Evolutionary conservation across 306 rosid genomes (phyloP).

Genomic region (Lathyrus aphaca): DNA sequence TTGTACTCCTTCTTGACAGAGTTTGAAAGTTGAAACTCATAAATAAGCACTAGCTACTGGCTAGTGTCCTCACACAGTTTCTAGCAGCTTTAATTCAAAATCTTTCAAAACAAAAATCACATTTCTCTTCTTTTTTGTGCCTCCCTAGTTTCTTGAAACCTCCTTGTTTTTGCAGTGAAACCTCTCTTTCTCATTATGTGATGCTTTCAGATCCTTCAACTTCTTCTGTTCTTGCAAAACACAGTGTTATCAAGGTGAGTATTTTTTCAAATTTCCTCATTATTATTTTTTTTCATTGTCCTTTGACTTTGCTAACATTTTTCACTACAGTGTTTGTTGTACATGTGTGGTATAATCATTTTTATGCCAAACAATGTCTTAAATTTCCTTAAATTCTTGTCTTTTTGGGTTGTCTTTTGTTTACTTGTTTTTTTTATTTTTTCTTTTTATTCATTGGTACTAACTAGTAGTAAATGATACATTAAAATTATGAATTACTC

Average conservation of each 20-base stretch:
- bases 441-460: neutral
- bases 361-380: constrained; percentile 35
- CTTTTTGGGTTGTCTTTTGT: constrained; percentile 38
- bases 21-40: constrained; percentile 48
- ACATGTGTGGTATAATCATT: neutral
- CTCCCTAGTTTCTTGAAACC: neutral
- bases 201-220: constrained; percentile 39
- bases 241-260: constrained; percentile 41
- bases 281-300: neutral
- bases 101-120: constrained; percentile 43
- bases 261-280: neutral
- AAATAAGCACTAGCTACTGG: constrained; percentile 41
- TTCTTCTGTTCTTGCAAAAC: constrained; percentile 5
- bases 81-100: constrained; percentile 79
- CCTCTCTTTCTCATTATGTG: constrained; percentile 1
- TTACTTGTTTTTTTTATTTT: neutral
- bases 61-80: constrained; percentile 37
- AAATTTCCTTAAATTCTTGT: constrained; percentile 34
- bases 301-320: neutral
- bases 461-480: constrained; percentile 26
- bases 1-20: constrained; percentile 47
- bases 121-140: constrained; percentile 34
- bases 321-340: neutral
- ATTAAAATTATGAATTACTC: constrained; percentile 13
- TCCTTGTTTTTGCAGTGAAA: constrained; percentile 9